phyloP scores from a whole-genome alignment of 2,329 filamentous ascomycete species.

The Ceratocystis albifundus region DNA sequence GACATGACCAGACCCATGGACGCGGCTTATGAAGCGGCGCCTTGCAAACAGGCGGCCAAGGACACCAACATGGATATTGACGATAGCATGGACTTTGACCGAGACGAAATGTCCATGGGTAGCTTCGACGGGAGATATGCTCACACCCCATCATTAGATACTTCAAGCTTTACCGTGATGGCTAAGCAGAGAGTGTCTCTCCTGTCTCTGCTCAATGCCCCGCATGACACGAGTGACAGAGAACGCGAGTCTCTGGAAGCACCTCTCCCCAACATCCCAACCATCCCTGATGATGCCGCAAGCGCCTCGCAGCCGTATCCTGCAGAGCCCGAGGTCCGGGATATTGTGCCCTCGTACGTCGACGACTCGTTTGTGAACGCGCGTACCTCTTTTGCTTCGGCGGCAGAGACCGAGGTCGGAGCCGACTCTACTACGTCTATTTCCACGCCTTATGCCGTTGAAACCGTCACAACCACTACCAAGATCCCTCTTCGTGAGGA shows the following conservation, averaged over 20 bases:
- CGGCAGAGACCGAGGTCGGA: neutral
- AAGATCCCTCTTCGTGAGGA: slow-evolving; percentile 42
- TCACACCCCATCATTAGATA: slow-evolving; percentile 51
- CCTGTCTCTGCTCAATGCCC: slow-evolving; percentile 49
- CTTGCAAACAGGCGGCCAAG: neutral
- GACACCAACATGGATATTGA: slow-evolving; percentile 25
- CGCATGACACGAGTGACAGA: slow-evolving; percentile 29
- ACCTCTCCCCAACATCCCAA: slow-evolving; percentile 17
- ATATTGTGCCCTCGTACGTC: slow-evolving; percentile 30
- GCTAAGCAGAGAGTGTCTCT: slow-evolving; percentile 46
- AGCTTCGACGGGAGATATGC: slow-evolving; percentile 33
- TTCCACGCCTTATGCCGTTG: slow-evolving; percentile 28
- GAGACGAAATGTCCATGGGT: slow-evolving; percentile 25
- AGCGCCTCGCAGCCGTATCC: slow-evolving; percentile 22
- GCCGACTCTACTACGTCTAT: neutral
- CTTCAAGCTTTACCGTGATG: slow-evolving; percentile 45
- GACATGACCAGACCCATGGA: slow-evolving; percentile 33
- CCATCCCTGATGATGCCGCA: slow-evolving; percentile 17
- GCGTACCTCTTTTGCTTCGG: slow-evolving; percentile 34
- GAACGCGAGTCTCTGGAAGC: slow-evolving; percentile 1
- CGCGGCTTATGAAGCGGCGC: neutral
- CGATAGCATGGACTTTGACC: slow-evolving; percentile 26
- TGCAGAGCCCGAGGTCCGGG: slow-evolving; percentile 25
- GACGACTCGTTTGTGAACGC: slow-evolving; percentile 23
- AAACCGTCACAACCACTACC: slow-evolving; percentile 40